phyloP scores from a whole-genome alignment of 2,329 filamentous ascomycete species.

The Xylaria sp. region DNA sequence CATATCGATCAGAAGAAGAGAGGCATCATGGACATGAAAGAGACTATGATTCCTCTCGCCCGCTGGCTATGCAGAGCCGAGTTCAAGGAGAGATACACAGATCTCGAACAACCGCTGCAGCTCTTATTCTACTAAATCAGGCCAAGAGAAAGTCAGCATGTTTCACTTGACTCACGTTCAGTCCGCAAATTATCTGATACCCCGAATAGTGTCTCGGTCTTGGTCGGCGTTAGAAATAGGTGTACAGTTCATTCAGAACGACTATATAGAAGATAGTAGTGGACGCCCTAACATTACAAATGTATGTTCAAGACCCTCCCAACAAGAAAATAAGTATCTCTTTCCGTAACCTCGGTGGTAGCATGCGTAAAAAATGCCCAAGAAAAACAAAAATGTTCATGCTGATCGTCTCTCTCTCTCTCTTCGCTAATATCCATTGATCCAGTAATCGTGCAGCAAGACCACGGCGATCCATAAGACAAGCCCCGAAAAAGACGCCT shows the following conservation, averaged over 20 bases:
- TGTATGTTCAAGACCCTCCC: slow-evolving; percentile 39
- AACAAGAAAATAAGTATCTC: slow-evolving; percentile 19
- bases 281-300: slow-evolving; percentile 41
- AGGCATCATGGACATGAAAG: slow-evolving; percentile 94
- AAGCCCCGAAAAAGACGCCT: slow-evolving; percentile 43
- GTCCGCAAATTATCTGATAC: slow-evolving; percentile 42
- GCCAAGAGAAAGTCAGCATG: neutral
- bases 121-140: slow-evolving; percentile 71
- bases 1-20: slow-evolving; percentile 96
- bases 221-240: slow-evolving; percentile 35
- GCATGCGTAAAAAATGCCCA: slow-evolving; percentile 34
- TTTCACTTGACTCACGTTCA: slow-evolving; percentile 11
- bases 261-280: slow-evolving; percentile 39
- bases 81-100: slow-evolving; percentile 76
- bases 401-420: slow-evolving; percentile 24
- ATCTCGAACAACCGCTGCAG: slow-evolving; percentile 66
- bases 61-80: slow-evolving; percentile 77
- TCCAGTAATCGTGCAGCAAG: slow-evolving; percentile 46
- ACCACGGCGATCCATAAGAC: slow-evolving; percentile 44
- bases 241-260: slow-evolving; percentile 35
- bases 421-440: slow-evolving; percentile 41
- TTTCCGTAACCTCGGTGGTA: slow-evolving; percentile 26
- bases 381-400: slow-evolving; percentile 26
- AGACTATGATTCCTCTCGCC: slow-evolving; percentile 84
- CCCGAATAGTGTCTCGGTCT: slow-evolving; percentile 33